Evolutionary conservation across 2,329 filamentous ascomycete genomes (phyloP).

Genomic region (Aspergillus sp.): DNA sequence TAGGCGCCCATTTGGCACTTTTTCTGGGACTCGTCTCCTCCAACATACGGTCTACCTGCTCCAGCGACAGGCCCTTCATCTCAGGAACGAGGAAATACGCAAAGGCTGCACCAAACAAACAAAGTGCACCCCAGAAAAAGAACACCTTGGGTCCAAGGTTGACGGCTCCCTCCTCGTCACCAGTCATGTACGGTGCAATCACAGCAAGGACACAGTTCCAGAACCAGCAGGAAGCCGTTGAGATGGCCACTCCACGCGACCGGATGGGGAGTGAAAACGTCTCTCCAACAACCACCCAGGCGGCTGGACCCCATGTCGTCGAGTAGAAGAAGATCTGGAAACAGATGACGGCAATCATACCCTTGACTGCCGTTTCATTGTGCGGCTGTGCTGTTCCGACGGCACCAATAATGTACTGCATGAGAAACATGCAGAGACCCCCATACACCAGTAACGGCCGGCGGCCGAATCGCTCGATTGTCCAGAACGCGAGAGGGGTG

Average conservation of each 20-base stretch:
- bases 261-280: slow-evolving; percentile 87
- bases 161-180: slow-evolving; percentile 50
- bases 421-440: slow-evolving; percentile 77
- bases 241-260: slow-evolving; percentile 80
- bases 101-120: slow-evolving; percentile 67
- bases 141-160: slow-evolving; percentile 68
- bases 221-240: slow-evolving; percentile 87
- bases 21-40: slow-evolving; percentile 78
- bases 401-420: slow-evolving; percentile 84
- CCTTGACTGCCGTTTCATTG: slow-evolving; percentile 46
- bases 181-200: slow-evolving; percentile 68
- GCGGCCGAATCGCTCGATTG: slow-evolving; percentile 78
- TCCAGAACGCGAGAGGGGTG: slow-evolving; percentile 84
- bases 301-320: slow-evolving; percentile 78
- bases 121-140: slow-evolving; percentile 79
- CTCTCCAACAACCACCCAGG: slow-evolving; percentile 76
- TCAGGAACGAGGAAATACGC: slow-evolving; percentile 72
- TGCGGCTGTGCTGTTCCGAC: slow-evolving; percentile 63
- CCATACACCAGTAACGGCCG: slow-evolving; percentile 77
- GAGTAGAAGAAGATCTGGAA: slow-evolving; percentile 95
- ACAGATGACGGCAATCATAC: slow-evolving; percentile 83
- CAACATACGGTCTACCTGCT: slow-evolving; percentile 85
- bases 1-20: slow-evolving; percentile 75
- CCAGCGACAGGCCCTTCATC: slow-evolving; percentile 73
- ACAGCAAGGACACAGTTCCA: slow-evolving; percentile 76